These are phyloP conservation scores for Hypholoma fasciculare DNA, from an alignment of 768 basidiomycete genomes.

Conservation along the genomic window DNA sequence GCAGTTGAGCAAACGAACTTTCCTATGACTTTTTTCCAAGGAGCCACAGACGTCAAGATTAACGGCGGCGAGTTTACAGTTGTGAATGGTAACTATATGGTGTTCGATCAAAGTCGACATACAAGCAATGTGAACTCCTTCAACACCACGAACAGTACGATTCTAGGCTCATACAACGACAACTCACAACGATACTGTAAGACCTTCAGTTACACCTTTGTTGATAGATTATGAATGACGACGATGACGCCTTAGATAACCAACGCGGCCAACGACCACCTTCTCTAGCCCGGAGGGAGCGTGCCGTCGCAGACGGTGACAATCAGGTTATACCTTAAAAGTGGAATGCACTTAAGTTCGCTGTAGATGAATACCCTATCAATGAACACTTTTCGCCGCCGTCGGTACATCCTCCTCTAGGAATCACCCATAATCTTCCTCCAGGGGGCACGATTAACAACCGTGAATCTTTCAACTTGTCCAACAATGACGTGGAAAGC, in stretches of 20 bases:
- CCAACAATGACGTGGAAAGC: not conserved
- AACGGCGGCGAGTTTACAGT: conserved; percentile 14
- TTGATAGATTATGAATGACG: not conserved
- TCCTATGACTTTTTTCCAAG: conserved; percentile 14
- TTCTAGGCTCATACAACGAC: conserved; percentile 9
- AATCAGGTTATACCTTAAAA: not conserved
- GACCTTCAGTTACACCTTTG: not conserved
- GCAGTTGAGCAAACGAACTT: not conserved
- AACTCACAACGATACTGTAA: conserved; percentile 11
- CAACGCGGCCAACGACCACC: not conserved
- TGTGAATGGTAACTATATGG: conserved; percentile 4
- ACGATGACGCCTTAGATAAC: not conserved
- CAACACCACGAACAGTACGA: conserved; percentile 7
- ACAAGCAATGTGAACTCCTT: conserved; percentile 14
- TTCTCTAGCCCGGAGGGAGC: not conserved
- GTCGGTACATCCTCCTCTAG: not conserved
- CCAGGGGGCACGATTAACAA: not conserved
- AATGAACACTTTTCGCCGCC: not conserved
- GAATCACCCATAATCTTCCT: not conserved
- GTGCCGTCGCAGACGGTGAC: not conserved
- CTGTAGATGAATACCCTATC: not conserved
- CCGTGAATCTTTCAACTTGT: not conserved
- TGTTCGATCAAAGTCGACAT: conserved; percentile 14
- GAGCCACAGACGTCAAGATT: conserved; percentile 13
- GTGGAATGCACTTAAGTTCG: not conserved